phyloP scores from a whole-genome alignment of 2,329 filamentous ascomycete species.

The Fusarium avenaceum region DNA sequence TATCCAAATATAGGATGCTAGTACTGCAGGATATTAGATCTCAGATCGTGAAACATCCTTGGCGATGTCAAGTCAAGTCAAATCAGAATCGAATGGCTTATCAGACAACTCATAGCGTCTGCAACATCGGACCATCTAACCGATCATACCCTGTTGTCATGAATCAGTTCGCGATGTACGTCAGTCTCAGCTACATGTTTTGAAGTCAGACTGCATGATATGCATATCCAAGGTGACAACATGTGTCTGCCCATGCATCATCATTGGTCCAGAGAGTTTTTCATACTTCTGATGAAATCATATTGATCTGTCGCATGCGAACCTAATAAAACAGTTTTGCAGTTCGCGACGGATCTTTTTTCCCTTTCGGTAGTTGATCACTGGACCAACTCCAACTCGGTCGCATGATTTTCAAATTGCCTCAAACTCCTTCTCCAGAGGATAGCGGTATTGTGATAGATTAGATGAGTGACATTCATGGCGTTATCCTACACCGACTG shows the following conservation, averaged over 20 bases:
- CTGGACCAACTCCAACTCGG: slow-evolving; percentile 12
- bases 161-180: neutral
- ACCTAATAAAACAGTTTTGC: neutral
- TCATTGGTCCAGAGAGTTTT: slow-evolving; percentile 18
- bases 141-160: neutral
- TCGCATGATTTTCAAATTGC: slow-evolving; percentile 25
- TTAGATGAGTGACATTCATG: slow-evolving; percentile 4
- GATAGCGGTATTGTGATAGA: neutral
- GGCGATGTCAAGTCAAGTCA: slow-evolving; percentile 1
- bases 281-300: slow-evolving; percentile 21
- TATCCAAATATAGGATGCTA: neutral
- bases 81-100: neutral
- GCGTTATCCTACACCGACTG: slow-evolving; percentile 1
- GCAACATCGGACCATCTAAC: neutral
- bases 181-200: neutral
- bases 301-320: slow-evolving; percentile 9
- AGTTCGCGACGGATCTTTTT: neutral
- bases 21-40: neutral
- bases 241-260: neutral
- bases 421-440: neutral
- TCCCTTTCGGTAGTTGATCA: slow-evolving; percentile 6
- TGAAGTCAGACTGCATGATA: slow-evolving; percentile 1
- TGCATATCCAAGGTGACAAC: neutral
- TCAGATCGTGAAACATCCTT: slow-evolving; percentile 1
- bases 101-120: neutral